These are phyloP conservation scores for Hordeum vulgare DNA, from an alignment of 176 grass and related monocot genomes.

Conservation along the genomic window MorexV3_pseudomolecules_assembly NC_058523.1:470617207-470617706, in stretches of 20 bases:
- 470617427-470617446: slow-evolving; percentile 79
- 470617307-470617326: slow-evolving; percentile 45
- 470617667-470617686: too few relatives aligned
- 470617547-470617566: slow-evolving; percentile 3
- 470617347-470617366: background rate
- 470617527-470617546: slow-evolving; percentile 93
- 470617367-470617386: background rate
- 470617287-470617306: slow-evolving; percentile 95
- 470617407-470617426: slow-evolving; percentile 32
- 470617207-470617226: slow-evolving; percentile 98
- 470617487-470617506: slow-evolving; percentile 97
- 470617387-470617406: background rate
- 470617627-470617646: too few relatives aligned
- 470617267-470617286: slow-evolving; percentile 86
- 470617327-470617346: slow-evolving; percentile 6
- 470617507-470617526: slow-evolving; percentile 95
- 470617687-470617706: too few relatives aligned
- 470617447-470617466: slow-evolving; percentile 76
- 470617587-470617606: background rate
- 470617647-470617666: too few relatives aligned
- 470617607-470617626: background rate
- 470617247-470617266: slow-evolving; percentile 90
- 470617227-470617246: slow-evolving; percentile 96
- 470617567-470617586: background rate
- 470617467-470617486: slow-evolving; percentile 95